Evolutionary conservation across 192 early-diverging fungal species (phyloP), one percentile per base, ranked within the genome.

Genomic region (Lobosporangium transversale): DNA sequence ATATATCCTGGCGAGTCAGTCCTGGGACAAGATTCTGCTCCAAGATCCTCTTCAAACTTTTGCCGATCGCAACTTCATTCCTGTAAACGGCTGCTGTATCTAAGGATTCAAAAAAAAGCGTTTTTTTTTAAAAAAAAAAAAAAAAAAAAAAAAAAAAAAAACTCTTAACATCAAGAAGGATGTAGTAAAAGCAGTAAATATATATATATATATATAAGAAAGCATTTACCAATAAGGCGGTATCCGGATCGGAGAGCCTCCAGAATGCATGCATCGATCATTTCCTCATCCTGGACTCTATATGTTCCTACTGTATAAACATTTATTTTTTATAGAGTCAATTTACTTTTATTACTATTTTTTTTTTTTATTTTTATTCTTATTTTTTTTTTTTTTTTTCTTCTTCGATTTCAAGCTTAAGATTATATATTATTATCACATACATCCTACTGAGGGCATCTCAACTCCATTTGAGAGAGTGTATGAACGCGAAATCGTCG

Each of bases 71-170:
- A 9, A 53, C 68, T 66, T 92, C 91, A 49, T 92, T 92, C 45
- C 82, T 79, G 61, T 92, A 92, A 2, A 84, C 89, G 11, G 85
- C 79, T 9, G 91, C 91, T 9, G 91, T 87, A 60, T 93, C 90
- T 87, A 58, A 9, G 7, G 1, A 40, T 7, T 10, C 7, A 9
- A 44, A 12, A 58, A 53, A 23, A 20, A 30, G 12, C 24, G 29
- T 15, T 21, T 31, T 54, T 42, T 42, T 42, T 42, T 42, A 42
- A 42, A 42, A 42, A 42, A 42, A 17, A n/a, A n/a, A n/a, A n/a
- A n/a, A n/a, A n/a, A n/a, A n/a, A n/a, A n/a, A n/a, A n/a, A n/a
- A n/a, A n/a, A n/a, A n/a, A n/a, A n/a, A n/a, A n/a, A n/a, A n/a
- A n/a, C n/a, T n/a, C n/a, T n/a, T n/a, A n/a, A n/a, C n/a, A n/a